These are phyloP conservation scores for Fonsecaea erecta DNA, from an alignment of 2,329 filamentous ascomycete species.

Conservation along the genomic window DNA sequence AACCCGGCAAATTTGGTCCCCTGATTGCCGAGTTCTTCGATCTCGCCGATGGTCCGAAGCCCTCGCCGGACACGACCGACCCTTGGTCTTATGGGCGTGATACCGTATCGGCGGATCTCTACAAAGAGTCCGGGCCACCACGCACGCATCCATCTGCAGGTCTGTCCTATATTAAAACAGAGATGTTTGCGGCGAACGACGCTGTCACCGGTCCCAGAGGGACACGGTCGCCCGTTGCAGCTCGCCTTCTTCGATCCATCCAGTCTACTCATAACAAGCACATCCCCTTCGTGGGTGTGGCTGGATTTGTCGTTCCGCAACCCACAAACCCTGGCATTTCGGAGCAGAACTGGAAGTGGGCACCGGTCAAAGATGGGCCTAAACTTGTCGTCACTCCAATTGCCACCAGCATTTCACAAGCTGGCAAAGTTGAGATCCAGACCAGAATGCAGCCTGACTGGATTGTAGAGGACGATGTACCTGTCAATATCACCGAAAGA, in stretches of 20 bases:
- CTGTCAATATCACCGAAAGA: constrained; percentile 16
- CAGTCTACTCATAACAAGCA: constrained; percentile 23
- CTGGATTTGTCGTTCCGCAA: constrained; percentile 35
- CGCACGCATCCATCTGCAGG: constrained; percentile 69
- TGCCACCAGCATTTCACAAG: constrained; percentile 25
- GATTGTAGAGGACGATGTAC: constrained; percentile 29
- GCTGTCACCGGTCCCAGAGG: constrained; percentile 64
- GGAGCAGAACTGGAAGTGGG: constrained; percentile 27
- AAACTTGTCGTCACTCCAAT: constrained; percentile 32
- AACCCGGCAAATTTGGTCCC: constrained; percentile 55
- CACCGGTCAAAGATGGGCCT: constrained; percentile 29
- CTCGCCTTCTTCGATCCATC: constrained; percentile 56
- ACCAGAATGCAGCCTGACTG: constrained; percentile 22
- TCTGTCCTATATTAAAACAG: constrained; percentile 63
- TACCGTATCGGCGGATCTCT: constrained; percentile 45
- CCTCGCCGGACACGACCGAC: constrained; percentile 39
- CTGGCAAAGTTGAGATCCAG: constrained; percentile 31
- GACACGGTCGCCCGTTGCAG: constrained; percentile 57
- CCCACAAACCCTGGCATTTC: constrained; percentile 6
- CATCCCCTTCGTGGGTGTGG: constrained; percentile 32
- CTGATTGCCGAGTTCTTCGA: constrained; percentile 62
- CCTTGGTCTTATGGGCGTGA: constrained; percentile 35
- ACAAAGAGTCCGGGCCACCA: constrained; percentile 56
- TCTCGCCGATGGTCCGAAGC: constrained; percentile 54
- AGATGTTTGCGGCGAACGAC: constrained; percentile 62